A percentile compares a stretch with the other conserved stretches of the same genome.
phyloP scores from a whole-genome alignment of 257 asterid species.

The Lavandula angustifolia region DNA sequence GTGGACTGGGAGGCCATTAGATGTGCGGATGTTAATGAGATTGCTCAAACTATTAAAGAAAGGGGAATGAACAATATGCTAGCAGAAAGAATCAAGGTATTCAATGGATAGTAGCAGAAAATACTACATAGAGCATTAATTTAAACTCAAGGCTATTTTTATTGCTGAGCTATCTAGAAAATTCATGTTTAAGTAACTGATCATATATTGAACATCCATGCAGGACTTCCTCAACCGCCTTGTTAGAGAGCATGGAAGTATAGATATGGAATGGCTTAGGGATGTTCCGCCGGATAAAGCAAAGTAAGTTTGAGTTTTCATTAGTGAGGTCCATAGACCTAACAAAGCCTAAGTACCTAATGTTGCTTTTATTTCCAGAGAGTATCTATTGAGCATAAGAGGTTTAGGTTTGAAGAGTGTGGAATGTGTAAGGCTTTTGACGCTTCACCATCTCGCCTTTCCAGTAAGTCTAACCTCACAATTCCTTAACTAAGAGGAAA shows the following conservation, averaged over 20 bases:
- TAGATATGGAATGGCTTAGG: slow-evolving; percentile 94
- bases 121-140: slow-evolving; percentile 4
- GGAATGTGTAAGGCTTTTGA: slow-evolving; percentile 96
- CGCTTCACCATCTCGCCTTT: slow-evolving; percentile 98
- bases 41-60: slow-evolving; percentile 81
- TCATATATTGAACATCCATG: slow-evolving; percentile 34
- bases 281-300: slow-evolving; percentile 96
- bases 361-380: slow-evolving; percentile 55
- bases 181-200: slow-evolving; percentile 28
- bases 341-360: slow-evolving; percentile 22
- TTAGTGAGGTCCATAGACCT: slow-evolving; percentile 21
- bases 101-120: slow-evolving; percentile 19
- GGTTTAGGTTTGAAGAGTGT: slow-evolving; percentile 97
- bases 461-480: slow-evolving; percentile 68
- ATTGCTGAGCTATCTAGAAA: slow-evolving; percentile 20
- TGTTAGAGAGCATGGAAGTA: slow-evolving; percentile 83
- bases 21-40: slow-evolving; percentile 72
- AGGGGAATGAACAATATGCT: slow-evolving; percentile 97
- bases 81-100: slow-evolving; percentile 90
- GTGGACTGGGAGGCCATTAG: slow-evolving; percentile 94
- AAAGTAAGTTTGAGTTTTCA: slow-evolving; percentile 54
- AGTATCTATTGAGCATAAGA: slow-evolving; percentile 84
- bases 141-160: not conserved
- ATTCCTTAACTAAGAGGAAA: slow-evolving; percentile 24
- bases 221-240: slow-evolving; percentile 87